These are phyloP conservation scores for Russula sp. DNA, from an alignment of 768 basidiomycete genomes.

Conservation along the genomic window DNA sequence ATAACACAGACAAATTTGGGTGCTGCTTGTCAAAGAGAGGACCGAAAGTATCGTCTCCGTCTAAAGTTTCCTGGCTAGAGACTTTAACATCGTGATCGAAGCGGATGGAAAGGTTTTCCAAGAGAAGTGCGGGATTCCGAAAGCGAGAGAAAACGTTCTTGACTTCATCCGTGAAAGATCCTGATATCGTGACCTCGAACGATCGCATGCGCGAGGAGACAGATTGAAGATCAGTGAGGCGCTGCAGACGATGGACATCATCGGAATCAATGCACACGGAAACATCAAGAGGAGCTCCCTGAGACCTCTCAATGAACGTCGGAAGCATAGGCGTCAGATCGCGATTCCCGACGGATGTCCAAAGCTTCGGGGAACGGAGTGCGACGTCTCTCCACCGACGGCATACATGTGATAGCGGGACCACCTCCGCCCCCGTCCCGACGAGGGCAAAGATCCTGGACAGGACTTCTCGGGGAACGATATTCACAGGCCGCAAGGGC, in stretches of 20 bases:
- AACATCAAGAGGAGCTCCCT: neutral
- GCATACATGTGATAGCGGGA: constrained; percentile 2
- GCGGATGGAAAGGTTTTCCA: neutral
- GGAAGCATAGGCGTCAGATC: constrained; percentile 5
- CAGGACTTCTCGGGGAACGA: neutral
- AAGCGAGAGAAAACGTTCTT: neutral
- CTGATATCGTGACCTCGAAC: neutral
- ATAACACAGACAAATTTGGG: neutral
- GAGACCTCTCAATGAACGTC: neutral
- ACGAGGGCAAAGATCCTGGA: neutral
- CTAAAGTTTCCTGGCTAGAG: neutral
- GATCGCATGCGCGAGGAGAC: constrained; percentile 6
- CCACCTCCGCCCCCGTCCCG: constrained; percentile 3
- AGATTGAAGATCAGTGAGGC: constrained; percentile 1
- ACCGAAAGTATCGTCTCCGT: neutral
- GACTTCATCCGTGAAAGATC: neutral
- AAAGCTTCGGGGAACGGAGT: neutral
- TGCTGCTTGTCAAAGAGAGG: neutral
- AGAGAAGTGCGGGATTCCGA: neutral
- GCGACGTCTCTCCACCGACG: constrained; percentile 3
- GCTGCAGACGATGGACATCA: neutral
- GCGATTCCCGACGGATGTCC: neutral
- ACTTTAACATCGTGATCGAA: neutral
- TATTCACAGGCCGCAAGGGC: constrained; percentile 1
- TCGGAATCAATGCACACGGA: neutral